Conservation (phyloP, 2,329 filamentous ascomycete genomes). For the Paecilomyces variotii region DNA sequence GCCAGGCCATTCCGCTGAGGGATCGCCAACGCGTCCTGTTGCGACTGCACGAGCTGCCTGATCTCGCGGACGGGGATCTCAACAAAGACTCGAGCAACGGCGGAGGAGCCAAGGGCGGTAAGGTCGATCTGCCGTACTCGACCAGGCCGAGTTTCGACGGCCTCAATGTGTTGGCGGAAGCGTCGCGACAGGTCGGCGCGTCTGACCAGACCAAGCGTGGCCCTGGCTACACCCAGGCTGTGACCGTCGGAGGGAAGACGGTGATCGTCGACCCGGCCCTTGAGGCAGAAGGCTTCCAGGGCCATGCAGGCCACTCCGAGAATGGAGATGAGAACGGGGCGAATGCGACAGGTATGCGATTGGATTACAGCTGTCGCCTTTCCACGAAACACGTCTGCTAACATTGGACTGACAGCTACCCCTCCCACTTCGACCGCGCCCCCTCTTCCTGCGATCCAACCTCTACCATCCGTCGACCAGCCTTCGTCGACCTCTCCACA, state of each 20-base stretch:
- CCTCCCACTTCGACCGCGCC: constrained; percentile 22
- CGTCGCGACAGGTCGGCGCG: constrained; percentile 66
- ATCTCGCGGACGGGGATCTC: constrained; percentile 36
- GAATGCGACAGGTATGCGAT: constrained; percentile 14
- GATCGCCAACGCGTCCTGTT: constrained; percentile 70
- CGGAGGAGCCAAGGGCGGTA: constrained; percentile 26
- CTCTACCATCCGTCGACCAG: constrained; percentile 22
- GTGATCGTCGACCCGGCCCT: constrained; percentile 36
- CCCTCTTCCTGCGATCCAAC: constrained; percentile 23
- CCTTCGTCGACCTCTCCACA: constrained; percentile 26
- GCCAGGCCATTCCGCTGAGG: constrained; percentile 65
- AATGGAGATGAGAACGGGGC: constrained; percentile 17
- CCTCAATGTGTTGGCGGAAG: constrained; percentile 79
- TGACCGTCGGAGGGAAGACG: constrained; percentile 34
- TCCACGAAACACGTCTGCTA: background rate
- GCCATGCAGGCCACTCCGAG: constrained; percentile 18
- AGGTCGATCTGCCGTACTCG: constrained; percentile 35
- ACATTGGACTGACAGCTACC: constrained; percentile 13
- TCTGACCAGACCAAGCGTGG: constrained; percentile 39
- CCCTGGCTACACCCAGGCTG: constrained; percentile 29
- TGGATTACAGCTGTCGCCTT: background rate
- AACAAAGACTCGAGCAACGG: constrained; percentile 32
- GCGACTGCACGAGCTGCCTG: constrained; percentile 62
- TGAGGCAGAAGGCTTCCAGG: constrained; percentile 33
- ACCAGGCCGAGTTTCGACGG: constrained; percentile 63